These are phyloP conservation scores for Helianthus annuus DNA, from an alignment of 129 eudicot species.

Conservation along the genomic window HanXRQr2.0-SUNRISE NC_035441.2:187316959-187317458, in stretches of 20 bases:
- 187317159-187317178: constrained; percentile 42
- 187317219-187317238: constrained; percentile 52
- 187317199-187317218: constrained; percentile 66
- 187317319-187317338: too few species aligned
- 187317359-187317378: too few species aligned
- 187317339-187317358: too few species aligned
- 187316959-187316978: constrained; percentile 17
- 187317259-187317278: constrained; percentile 71
- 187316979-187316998: constrained; percentile 45
- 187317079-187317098: constrained; percentile 25
- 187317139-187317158: constrained; percentile 27
- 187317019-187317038: constrained; percentile 55
- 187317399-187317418: too few species aligned
- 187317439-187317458: too few species aligned
- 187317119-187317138: constrained; percentile 24
- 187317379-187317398: too few species aligned
- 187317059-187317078: constrained; percentile 44
- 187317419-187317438: too few species aligned
- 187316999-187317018: constrained; percentile 59
- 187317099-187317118: constrained; percentile 30
- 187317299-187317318: neutral
- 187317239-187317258: constrained; percentile 67
- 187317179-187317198: constrained; percentile 70
- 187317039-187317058: constrained; percentile 68
- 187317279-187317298: neutral